Base-by-base conservation (phyloP, 1,284 basidiomycete species). In the Moesziomyces globuligerus region DNA sequence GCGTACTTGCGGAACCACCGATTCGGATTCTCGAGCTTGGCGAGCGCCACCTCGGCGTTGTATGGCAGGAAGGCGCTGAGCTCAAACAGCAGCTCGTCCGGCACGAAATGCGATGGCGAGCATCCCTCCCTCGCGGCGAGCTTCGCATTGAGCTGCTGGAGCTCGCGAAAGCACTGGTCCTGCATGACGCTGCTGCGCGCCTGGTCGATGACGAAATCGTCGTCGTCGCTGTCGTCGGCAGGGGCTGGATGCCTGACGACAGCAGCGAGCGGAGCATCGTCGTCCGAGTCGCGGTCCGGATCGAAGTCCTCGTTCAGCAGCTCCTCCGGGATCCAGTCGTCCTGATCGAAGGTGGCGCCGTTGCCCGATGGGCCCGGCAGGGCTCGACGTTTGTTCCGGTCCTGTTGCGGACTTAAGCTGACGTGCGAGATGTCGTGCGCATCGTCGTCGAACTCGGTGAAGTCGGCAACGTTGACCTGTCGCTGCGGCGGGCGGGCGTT, bases 371-470 rank as follows among this genome's bases (percentile, higher is more conserved):
- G 41, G n/a, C 25, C 25, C n/a, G 20, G 28, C 1, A 42, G 21
- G 0, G 28, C 13, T 11, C 20, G 23, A 18, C 4, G 46, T 9
- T 26, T 21, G 47, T 26, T 13, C 2, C 48, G 44, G 25, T 41
- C 42, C 24, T 28, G 34, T 7, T 34, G 57, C 23, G 68, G 68
- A 9, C 41, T 70, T 41, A 74, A 41, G 43, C 41, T 50, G 43
- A 67, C 50, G 41, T 79, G 47, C 39, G 64, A 59, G 25, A 76
- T 70, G 57, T 71, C 70, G 45, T 75, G 57, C 13, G 53, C 43
- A 20, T 74, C 64, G 26, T 72, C 55, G 28, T 57, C 53, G 38
- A 43, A 70, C 34, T 75, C 61, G 23, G 46, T 39, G 38, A 69
- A 64, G 51, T 69, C 56, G 23, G 44, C 52, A 13, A 53, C 53